A percentile compares a stretch with the other conserved stretches of the same genome.
Evolutionary conservation across 305 asterid genomes (phyloP).

Genomic region (Solanum hybrid): DNA sequence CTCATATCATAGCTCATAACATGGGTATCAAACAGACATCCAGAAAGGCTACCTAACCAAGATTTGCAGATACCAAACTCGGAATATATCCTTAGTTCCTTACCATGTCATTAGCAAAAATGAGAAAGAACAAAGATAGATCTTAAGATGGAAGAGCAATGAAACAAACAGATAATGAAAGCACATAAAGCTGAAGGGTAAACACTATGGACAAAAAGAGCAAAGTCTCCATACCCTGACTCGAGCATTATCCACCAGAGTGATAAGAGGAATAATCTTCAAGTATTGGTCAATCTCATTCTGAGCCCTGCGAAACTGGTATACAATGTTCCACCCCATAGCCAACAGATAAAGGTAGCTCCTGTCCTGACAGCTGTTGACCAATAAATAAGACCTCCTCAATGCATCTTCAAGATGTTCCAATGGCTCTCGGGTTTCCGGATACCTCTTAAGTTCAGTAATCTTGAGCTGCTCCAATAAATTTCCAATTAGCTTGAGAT

Average conservation of each 20-base stretch:
- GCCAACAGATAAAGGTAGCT: conserved; percentile 75
- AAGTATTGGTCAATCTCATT: conserved; percentile 68
- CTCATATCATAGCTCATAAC: neutral
- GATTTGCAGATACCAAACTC: neutral
- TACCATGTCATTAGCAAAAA: neutral
- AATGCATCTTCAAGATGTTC: conserved; percentile 80
- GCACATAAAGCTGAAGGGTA: neutral
- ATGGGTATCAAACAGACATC: neutral
- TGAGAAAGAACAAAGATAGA: neutral
- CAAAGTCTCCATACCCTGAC: conserved; percentile 48
- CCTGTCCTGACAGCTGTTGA: conserved; percentile 74
- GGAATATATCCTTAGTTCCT: neutral
- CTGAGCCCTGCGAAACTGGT: conserved; percentile 82
- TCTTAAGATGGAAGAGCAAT: neutral
- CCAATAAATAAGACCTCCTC: conserved; percentile 66
- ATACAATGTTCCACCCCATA: conserved; percentile 96
- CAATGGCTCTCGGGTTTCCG: conserved; percentile 67
- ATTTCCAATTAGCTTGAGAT: conserved; percentile 68
- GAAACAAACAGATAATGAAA: neutral
- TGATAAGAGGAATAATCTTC: conserved; percentile 82
- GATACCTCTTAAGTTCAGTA: conserved; percentile 45
- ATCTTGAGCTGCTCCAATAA: conserved; percentile 64
- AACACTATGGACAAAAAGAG: neutral
- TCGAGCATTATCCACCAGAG: conserved; percentile 85
- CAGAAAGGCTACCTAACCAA: neutral